These are phyloP conservation scores for Plasmodium fragile DNA, from an alignment of 169 alveolate genomes.

Conservation along the genomic window DNA sequence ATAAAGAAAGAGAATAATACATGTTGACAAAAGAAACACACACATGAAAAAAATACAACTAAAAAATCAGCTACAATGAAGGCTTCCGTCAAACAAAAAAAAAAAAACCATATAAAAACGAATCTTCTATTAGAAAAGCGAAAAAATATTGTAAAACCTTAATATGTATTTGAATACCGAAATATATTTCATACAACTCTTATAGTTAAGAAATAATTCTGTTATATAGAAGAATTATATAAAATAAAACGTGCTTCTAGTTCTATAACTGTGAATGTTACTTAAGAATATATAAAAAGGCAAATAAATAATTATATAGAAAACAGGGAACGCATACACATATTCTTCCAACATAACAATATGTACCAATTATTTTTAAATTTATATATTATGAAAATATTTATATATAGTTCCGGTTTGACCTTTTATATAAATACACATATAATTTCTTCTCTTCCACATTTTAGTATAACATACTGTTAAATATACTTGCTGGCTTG, in stretches of 20 bases:
- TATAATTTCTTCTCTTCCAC: background rate
- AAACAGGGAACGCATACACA: background rate
- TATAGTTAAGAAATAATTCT: background rate
- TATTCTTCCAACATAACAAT: background rate
- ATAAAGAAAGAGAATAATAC: background rate
- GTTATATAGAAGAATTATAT: no score
- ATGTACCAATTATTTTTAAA: background rate
- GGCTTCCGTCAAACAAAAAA: background rate
- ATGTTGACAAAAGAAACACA: background rate
- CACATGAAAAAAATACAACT: background rate
- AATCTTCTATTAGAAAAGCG: background rate
- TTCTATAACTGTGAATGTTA: background rate
- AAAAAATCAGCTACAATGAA: background rate
- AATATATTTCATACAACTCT: background rate
- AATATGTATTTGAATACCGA: no score
- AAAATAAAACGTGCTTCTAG: background rate
- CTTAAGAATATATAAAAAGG: background rate
- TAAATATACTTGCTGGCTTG: background rate
- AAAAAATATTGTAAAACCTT: background rate
- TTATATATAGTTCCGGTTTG: background rate
- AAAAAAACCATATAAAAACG: background rate
- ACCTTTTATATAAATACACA: no score
- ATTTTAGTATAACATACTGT: no score
- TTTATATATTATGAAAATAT: background rate
- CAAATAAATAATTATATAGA: background rate